Conservation (phyloP, 1,284 basidiomycete species). For the Naganishia albida region DNA sequence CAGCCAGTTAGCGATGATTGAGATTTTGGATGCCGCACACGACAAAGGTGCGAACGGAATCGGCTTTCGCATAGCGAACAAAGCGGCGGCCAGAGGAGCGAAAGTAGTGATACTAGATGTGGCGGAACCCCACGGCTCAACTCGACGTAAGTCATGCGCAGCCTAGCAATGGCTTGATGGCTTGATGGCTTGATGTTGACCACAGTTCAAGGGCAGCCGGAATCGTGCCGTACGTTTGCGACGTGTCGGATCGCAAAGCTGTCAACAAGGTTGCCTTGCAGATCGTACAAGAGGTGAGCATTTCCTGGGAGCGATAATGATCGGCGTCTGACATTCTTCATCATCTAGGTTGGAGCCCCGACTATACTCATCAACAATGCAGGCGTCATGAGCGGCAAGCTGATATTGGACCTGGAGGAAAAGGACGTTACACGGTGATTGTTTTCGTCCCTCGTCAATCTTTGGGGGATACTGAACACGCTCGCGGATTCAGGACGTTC, state of each 20-base stretch:
- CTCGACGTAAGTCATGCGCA: slow-evolving; percentile 43
- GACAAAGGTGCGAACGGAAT: slow-evolving; percentile 79
- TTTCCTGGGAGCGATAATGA: slow-evolving; percentile 1
- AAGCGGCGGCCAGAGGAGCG: slow-evolving; percentile 75
- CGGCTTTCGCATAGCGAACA: slow-evolving; percentile 79
- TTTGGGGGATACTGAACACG: neutral
- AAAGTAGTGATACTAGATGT: slow-evolving; percentile 83
- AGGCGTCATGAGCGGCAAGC: slow-evolving; percentile 87
- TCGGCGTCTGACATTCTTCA: neutral
- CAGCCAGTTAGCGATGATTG: neutral
- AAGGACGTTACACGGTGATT: slow-evolving; percentile 77
- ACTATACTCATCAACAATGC: slow-evolving; percentile 94
- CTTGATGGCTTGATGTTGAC: neutral
- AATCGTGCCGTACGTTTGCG: slow-evolving; percentile 72
- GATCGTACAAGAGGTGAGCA: slow-evolving; percentile 70
- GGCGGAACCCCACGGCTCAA: slow-evolving; percentile 56
- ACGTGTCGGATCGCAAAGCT: slow-evolving; percentile 81
- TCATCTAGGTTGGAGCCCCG: slow-evolving; percentile 73
- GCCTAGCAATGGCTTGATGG: too few relatives aligned
- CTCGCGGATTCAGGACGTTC: slow-evolving; percentile 67
- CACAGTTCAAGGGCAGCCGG: slow-evolving; percentile 60
- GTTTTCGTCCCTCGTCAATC: neutral
- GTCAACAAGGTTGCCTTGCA: slow-evolving; percentile 70
- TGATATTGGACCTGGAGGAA: slow-evolving; percentile 73
- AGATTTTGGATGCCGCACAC: neutral